phyloP scores from a whole-genome alignment of 208 protist genomes.

The Trypanosoma rangeli region DNA sequence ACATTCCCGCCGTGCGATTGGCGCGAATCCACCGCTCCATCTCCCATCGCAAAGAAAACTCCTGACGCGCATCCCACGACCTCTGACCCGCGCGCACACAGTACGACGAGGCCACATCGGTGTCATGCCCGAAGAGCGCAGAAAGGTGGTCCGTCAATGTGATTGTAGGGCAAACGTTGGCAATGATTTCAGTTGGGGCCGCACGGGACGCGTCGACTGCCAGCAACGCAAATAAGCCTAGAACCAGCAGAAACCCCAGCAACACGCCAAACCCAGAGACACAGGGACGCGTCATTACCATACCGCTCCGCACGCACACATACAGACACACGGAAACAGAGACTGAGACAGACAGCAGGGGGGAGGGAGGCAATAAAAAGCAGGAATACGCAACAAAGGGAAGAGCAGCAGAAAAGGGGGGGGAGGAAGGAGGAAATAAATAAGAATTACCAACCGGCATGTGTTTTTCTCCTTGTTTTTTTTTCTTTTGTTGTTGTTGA shows the following conservation, averaged over 20 bases:
- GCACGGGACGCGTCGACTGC: background rate
- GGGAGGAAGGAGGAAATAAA: background rate
- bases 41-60: slow-evolving; percentile 24
- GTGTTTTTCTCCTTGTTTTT: background rate
- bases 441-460: background rate
- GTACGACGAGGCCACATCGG: background rate
- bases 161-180: background rate
- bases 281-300: background rate
- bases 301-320: background rate
- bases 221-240: background rate
- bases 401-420: background rate
- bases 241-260: background rate
- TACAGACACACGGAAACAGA: slow-evolving; percentile 3
- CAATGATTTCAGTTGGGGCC: background rate
- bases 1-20: slow-evolving; percentile 37
- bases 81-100: slow-evolving; percentile 17
- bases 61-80: slow-evolving; percentile 7
- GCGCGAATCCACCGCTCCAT: slow-evolving; percentile 38
- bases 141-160: slow-evolving; percentile 1
- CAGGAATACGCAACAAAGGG: background rate
- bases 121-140: slow-evolving; percentile 18
- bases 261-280: background rate
- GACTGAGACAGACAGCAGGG: background rate
- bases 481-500: background rate
- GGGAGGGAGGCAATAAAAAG: background rate